Conservation (phyloP, 495 filamentous ascomycete species). For the Hypoxylon lienhwacheense region DNA sequence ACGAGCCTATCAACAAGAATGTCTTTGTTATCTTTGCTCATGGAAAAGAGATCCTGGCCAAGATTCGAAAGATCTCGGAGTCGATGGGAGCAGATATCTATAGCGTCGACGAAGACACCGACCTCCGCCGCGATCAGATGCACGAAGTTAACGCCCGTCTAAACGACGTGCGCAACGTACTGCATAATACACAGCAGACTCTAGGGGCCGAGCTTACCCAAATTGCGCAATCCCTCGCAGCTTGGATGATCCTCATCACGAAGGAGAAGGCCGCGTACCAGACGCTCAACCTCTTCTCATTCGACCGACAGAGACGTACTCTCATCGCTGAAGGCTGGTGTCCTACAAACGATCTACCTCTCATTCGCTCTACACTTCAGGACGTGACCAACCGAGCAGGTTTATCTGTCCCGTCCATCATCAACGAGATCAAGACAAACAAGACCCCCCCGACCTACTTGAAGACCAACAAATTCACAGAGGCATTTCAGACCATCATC, state of each 20-base stretch:
- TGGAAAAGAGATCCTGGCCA: conserved; percentile 94
- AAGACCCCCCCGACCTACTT: conserved; percentile 96
- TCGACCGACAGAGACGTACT: conserved; percentile 92
- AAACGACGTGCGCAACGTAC: conserved; percentile 83
- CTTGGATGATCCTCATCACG: conserved; percentile 95
- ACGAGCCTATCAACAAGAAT: conserved; percentile 92
- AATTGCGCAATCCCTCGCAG: conserved; percentile 83
- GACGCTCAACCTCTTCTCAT: conserved; percentile 93
- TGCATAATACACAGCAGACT: conserved; percentile 94
- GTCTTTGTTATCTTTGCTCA: conserved; percentile 99
- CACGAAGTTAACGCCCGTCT: conserved; percentile 94
- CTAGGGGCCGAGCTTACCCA: conserved; percentile 90
- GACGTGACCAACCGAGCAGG: conserved; percentile 97
- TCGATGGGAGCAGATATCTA: conserved; percentile 94
- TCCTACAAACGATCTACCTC: conserved; percentile 83
- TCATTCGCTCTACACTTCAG: conserved; percentile 92
- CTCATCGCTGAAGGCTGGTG: conserved; percentile 98
- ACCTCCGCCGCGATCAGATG: conserved; percentile 89
- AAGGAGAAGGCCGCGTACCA: conserved; percentile 99
- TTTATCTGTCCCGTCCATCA: conserved; percentile 91
- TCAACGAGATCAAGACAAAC: conserved; percentile 93
- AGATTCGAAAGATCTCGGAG: conserved; percentile 98
- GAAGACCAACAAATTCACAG: conserved; percentile 96
- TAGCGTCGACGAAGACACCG: conserved; percentile 94
- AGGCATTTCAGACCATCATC: conserved; percentile 98